A percentile compares a stretch with the other conserved stretches of the same genome.
Evolutionary conservation across 306 rosid species (phyloP).

Genomic region (Astragalus membranaceus): DNA sequence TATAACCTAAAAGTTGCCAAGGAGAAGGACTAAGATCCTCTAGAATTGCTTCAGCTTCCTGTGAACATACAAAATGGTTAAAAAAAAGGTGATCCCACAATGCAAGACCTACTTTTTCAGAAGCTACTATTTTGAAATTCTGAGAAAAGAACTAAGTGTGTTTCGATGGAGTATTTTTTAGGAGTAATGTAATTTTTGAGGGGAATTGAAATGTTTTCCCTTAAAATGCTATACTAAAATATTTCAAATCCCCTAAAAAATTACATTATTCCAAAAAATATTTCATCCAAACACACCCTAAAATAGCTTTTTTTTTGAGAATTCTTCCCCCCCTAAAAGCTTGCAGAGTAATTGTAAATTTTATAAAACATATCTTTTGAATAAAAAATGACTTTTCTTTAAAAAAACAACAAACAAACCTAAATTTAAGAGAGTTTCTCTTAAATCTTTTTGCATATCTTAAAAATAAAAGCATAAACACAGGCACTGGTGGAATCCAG

Average conservation of each 20-base stretch:
- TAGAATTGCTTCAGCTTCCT: conserved; percentile 98
- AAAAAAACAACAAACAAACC: not conserved
- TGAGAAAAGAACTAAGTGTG: not conserved
- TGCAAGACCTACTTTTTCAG: not conserved
- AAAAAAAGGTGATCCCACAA: not conserved
- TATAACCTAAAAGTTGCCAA: conserved; percentile 57
- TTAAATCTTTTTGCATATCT: not conserved
- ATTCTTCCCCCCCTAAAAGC: not conserved
- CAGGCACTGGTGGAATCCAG: not conserved
- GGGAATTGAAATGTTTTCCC: too few relatives aligned
- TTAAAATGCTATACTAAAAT: too few relatives aligned
- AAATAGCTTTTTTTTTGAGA: not conserved
- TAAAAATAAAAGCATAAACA: not conserved
- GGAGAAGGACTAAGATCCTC: conserved; percentile 69
- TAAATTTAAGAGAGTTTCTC: not conserved
- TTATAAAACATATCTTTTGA: not conserved
- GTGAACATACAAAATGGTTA: conserved; percentile 25
- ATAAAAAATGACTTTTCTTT: not conserved
- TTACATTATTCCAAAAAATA: too few relatives aligned
- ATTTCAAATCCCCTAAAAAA: not conserved
- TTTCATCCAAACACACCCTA: too few relatives aligned
- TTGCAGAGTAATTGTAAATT: not conserved
- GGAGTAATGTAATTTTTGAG: too few relatives aligned
- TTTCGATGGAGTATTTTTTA: too few relatives aligned
- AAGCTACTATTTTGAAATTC: not conserved